Percentiles rank a stretch among this genome's conserved stretches.
Evolutionary conservation across 805 yeast species (phyloP).

Genomic region (Candida morakotiae): DNA sequence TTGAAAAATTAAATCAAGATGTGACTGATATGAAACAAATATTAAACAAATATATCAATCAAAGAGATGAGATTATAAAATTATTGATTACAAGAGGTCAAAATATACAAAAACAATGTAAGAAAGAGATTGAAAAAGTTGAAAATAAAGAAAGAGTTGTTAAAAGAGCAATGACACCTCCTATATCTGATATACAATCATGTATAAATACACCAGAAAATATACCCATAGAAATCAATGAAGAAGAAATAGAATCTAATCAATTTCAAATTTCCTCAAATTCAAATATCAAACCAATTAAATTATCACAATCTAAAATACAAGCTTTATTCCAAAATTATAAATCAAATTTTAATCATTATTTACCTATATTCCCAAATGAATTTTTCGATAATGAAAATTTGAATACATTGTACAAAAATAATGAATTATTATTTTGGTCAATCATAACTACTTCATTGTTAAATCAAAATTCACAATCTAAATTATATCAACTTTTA

Average conservation of each 20-base stretch:
- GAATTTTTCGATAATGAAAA: conserved; percentile 15
- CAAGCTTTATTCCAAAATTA: conserved; percentile 16
- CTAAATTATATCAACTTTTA: conserved; percentile 17
- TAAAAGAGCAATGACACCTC: conserved; percentile 12
- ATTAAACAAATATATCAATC: conserved; percentile 20
- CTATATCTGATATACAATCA: conserved; percentile 19
- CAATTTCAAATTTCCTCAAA: conserved; percentile 7
- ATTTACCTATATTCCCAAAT: conserved; percentile 29
- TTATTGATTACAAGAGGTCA: conserved; percentile 11
- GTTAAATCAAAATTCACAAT: conserved; percentile 15
- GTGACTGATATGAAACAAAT: conserved; percentile 18
- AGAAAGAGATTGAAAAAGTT: neutral
- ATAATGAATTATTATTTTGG: conserved; percentile 39
- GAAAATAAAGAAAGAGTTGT: neutral
- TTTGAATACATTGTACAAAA: conserved; percentile 14
- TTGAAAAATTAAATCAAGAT: conserved; percentile 23
- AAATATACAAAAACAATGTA: conserved; percentile 4
- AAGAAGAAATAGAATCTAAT: neutral
- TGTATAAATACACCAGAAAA: conserved; percentile 15
- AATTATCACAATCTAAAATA: conserved; percentile 14
- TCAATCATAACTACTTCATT: conserved; percentile 32
- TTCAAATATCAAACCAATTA: conserved; percentile 6
- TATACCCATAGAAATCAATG: neutral
- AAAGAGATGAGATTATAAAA: conserved; percentile 13
- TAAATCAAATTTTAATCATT: conserved; percentile 24